Conservation (phyloP, 192 early-diverging fungal genomes). For the Backusella circina region DNA sequence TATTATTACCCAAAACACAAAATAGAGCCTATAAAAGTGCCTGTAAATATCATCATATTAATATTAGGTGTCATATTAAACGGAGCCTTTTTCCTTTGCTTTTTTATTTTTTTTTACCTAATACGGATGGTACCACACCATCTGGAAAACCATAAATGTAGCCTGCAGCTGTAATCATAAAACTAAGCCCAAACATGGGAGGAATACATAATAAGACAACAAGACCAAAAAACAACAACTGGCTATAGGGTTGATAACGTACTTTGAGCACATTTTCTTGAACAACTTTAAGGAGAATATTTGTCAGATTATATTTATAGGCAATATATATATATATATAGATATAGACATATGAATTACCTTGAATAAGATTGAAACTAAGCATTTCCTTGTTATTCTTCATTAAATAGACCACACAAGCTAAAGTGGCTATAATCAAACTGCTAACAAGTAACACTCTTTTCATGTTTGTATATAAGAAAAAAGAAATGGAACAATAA, state of each 20-base stretch:
- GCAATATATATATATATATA: not conserved
- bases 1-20: not conserved
- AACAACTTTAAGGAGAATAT: constrained; percentile 1
- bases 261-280: constrained; percentile 10
- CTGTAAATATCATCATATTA: not conserved
- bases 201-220: constrained; percentile 39
- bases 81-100: not conserved
- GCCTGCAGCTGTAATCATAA: constrained; percentile 33
- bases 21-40: constrained; percentile 15
- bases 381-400: not conserved
- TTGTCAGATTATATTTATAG: not conserved
- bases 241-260: constrained; percentile 15
- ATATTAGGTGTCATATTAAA: not conserved
- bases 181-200: constrained; percentile 47
- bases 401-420: not conserved
- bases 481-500: not conserved
- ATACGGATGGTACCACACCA: constrained; percentile 41
- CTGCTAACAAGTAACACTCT: not conserved
- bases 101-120: constrained; percentile 16
- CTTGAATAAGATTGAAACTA: not conserved
- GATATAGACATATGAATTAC: too few species aligned
- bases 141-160: constrained; percentile 50
- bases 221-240: constrained; percentile 17
- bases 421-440: too few species aligned
- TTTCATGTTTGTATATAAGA: not conserved